Percentiles rank a stretch among this genome's conserved stretches.
phyloP scores from a whole-genome alignment of 2,329 filamentous ascomycete species.

The Fusarium coicis region DNA sequence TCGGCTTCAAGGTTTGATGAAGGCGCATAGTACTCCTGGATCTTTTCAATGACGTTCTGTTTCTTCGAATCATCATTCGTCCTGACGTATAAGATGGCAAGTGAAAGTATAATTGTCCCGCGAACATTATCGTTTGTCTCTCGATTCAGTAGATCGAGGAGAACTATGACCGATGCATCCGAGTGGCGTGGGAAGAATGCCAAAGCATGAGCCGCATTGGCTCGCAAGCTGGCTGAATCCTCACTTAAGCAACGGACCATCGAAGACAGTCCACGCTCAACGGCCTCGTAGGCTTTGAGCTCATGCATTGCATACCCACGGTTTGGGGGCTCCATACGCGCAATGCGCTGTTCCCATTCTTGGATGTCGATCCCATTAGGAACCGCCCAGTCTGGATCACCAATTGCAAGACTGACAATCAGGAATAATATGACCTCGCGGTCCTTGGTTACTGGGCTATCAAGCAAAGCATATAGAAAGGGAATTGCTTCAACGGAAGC shows the following conservation, averaged over 20 bases:
- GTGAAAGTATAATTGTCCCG: not conserved
- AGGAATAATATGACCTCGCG: not conserved
- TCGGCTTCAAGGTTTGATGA: not conserved
- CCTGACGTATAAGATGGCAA: not conserved
- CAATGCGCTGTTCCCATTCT: not conserved
- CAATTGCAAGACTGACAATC: not conserved
- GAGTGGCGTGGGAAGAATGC: not conserved
- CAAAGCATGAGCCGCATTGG: not conserved
- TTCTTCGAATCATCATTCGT: not conserved
- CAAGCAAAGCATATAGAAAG: not conserved
- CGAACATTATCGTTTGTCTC: not conserved
- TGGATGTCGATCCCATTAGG: not conserved
- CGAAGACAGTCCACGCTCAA: not conserved
- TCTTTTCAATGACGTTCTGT: accelerated
- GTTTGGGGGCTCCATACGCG: accelerated
- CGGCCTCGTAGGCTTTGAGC: not conserved
- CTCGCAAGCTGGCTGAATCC: not conserved
- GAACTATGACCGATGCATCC: not conserved
- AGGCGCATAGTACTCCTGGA: not conserved
- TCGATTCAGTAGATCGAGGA: accelerated
- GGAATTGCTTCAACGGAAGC: not conserved
- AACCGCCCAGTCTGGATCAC: not conserved
- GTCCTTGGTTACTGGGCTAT: not conserved
- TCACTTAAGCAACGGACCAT: not conserved
- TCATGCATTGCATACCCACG: accelerated